These are phyloP conservation scores for Moelleriella libera DNA, from an alignment of 2,329 filamentous ascomycete genomes.

Conservation along the genomic window DNA sequence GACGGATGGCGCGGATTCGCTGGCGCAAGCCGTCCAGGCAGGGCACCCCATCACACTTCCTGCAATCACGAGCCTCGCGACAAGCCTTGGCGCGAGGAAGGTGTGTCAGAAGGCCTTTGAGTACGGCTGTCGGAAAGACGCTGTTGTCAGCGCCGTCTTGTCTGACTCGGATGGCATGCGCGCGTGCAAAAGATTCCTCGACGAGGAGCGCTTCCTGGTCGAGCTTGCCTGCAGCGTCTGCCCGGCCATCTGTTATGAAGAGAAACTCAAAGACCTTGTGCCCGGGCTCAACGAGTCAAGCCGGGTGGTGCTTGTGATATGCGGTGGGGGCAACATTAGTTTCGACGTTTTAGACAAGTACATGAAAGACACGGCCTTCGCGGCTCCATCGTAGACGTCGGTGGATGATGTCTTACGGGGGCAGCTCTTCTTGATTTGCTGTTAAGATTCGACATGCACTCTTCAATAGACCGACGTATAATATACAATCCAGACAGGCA, in stretches of 20 bases:
- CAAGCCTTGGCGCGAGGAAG: conserved; percentile 51
- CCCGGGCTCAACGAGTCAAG: conserved; percentile 10
- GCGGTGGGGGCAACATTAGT: conserved; percentile 18
- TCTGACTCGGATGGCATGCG: conserved; percentile 13
- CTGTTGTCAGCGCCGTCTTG: conserved; percentile 13
- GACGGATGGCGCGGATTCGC: conserved; percentile 55
- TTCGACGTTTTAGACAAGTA: conserved; percentile 14
- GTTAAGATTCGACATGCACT: not conserved
- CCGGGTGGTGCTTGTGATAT: conserved; percentile 16
- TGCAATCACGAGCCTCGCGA: conserved; percentile 58
- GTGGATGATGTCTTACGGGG: not conserved
- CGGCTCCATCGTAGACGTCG: not conserved
- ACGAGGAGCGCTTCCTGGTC: conserved; percentile 15
- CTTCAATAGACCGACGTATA: no score
- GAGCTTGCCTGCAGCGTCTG: conserved; percentile 15
- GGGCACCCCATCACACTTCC: conserved; percentile 45
- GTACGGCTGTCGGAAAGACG: conserved; percentile 11
- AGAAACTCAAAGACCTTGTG: conserved; percentile 9
- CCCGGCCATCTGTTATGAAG: conserved; percentile 14
- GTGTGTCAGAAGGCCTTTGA: conserved; percentile 38
- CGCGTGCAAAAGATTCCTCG: conserved; percentile 13
- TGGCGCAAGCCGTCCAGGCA: conserved; percentile 40
- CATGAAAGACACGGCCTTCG: not conserved
- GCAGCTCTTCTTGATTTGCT: not conserved
- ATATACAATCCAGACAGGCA: no score